Base-by-base conservation (phyloP, 1,284 basidiomycete genomes). In the Leccinum cinnamomeum region DNA sequence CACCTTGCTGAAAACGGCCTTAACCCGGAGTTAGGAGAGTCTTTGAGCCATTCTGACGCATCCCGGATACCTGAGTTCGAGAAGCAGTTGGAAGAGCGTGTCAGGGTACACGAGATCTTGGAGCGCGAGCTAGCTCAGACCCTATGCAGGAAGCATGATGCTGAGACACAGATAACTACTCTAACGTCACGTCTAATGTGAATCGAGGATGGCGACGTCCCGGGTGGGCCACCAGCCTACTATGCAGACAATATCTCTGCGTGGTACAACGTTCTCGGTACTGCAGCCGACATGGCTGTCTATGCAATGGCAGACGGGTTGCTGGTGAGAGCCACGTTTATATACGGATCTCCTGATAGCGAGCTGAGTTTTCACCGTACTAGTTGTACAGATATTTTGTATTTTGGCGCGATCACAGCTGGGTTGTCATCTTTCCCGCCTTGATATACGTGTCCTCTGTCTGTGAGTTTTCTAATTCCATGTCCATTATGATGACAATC, bases 1-100 rank as follows among this genome's bases (percentile, higher is more conserved):
- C 89, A 97, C 72, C 84, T 98, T 59, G 86, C 89, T 50, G 97
- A 99, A 71, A 91, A 94, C 70, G 95, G 94, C 8, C 83, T 97
- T 59, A 82, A 82, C 33, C 78, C 90, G 28, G 89, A 91, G 64
- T 90, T 92, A 44, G 87, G 87, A 8, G 78, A 76, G 18, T 78
- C 81, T 14, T 73, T 78, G 30, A 69, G 77, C 48, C 79, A 79
- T 39, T 79, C 77, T 51, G 78, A 79, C 55, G 76, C 78, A 48
- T 84, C 84, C 1, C 81, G 81, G 16, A 71, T 92, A 56, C 77
- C 80, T 16, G 92, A 95, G 63, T 80, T 97, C 25, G 91, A 95
- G 76, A 83, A 80, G 63, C 84, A 87, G 72, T 81, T 95, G 20
- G 85, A 87, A 0, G 91, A 94, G 69, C 84, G 85, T 55, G 83